phyloP scores from a whole-genome alignment of 306 rosid genomes.

The Begonia loranthoides region DNA sequence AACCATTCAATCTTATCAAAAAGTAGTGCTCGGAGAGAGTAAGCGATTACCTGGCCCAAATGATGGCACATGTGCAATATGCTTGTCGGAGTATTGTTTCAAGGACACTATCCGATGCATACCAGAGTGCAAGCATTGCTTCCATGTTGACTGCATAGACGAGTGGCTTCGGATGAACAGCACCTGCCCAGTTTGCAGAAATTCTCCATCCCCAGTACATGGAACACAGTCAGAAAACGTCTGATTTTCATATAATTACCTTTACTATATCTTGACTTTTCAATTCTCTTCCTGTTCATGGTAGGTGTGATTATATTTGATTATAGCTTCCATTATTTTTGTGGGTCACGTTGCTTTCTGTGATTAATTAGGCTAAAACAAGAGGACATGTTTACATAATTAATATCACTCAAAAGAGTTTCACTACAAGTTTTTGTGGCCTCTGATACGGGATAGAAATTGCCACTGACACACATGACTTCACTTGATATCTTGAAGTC shows the following conservation, averaged over 20 bases:
- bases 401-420: too few relatives aligned
- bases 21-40: conserved; percentile 56
- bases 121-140: conserved; percentile 65
- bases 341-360: too few relatives aligned
- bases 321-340: not conserved
- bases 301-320: conserved; percentile 9
- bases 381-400: too few relatives aligned
- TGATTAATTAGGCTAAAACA: too few relatives aligned
- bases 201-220: conserved; percentile 30
- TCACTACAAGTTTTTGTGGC: too few relatives aligned
- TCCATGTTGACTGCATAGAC: conserved; percentile 61
- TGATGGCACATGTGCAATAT: conserved; percentile 45
- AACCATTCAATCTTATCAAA: conserved; percentile 52
- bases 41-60: conserved; percentile 43
- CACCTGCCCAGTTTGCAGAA: conserved; percentile 63
- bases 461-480: too few relatives aligned
- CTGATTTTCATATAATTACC: too few relatives aligned
- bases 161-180: conserved; percentile 51
- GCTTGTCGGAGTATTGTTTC: conserved; percentile 47
- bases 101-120: conserved; percentile 60
- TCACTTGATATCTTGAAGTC: too few relatives aligned
- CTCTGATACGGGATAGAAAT: too few relatives aligned
- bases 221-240: too few relatives aligned
- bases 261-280: too few relatives aligned
- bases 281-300: conserved; percentile 1